Evolutionary conservation across 1,284 basidiomycete species (phyloP), one percentile per base, ranked within the genome.

Genomic region (Ceratorhiza oryzae-sativae): DNA sequence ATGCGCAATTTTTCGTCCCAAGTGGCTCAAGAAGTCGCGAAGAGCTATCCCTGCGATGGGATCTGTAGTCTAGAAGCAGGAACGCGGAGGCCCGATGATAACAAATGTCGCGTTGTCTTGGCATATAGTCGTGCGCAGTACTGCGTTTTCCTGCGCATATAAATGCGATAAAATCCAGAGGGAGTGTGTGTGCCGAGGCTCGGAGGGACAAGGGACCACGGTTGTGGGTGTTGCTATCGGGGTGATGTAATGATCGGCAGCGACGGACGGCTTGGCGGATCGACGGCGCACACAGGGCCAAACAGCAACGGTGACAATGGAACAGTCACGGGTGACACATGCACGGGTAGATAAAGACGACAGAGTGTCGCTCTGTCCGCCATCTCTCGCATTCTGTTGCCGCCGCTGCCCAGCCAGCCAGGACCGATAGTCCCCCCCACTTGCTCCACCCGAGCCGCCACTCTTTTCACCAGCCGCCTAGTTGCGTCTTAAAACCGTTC

Each of bases 391-490:
- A 30, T 55, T 55, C 63, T 67, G 49, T 42, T 55, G 63, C 63
- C 23, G 36, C 41, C n/a, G 49, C 49, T 53, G 60, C 42, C 42
- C 42, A 48, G 62, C 46, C 45, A 8, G 45, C 61, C 46, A 49
- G 61, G 61, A 65, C 45, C 36, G 36, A 39, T 39, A 15, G 25
- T 18, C 34, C 61, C 42, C 12, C 42, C 61, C 61, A 65, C 46
- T 45, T 51, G 61, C 61, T 65, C 61, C 30, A 45, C 12, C 42
- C 61, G 45, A 65, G 61, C 46, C n/a, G 34, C 4, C 63, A 45
- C 39, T 67, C 63, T 34, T 55, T 67, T 27, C 30, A 34, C 63
- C 36, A 36, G 23, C 27, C 63, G 62, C 63, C 49, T 30, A 53
- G 49, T n/a, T 10, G 48, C 36, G 32, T 41, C n/a, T 55, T 25